Evolutionary conservation across 2,329 filamentous ascomycete genomes (phyloP).

Genomic region (Ophiostoma quercus): DNA sequence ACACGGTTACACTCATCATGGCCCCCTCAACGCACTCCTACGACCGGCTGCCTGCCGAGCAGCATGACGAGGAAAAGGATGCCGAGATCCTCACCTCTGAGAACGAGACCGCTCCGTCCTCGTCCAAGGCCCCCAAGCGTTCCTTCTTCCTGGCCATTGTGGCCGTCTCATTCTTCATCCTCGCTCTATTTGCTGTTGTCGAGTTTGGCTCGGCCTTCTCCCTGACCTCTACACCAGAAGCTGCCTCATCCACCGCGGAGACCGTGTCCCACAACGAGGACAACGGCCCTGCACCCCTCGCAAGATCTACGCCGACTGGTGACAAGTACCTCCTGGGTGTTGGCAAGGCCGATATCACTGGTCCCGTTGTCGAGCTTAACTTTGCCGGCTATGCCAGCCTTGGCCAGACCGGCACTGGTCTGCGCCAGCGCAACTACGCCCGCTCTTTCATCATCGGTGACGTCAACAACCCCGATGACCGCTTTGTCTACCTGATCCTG

Average conservation of each 20-base stretch:
- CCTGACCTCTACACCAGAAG: not conserved
- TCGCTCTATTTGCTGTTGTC: not conserved
- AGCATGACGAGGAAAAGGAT: constrained; percentile 12
- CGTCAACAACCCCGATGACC: constrained; percentile 57
- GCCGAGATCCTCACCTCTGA: too few relatives aligned
- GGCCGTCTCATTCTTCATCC: not conserved
- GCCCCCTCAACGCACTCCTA: not conserved
- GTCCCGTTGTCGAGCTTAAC: constrained; percentile 83
- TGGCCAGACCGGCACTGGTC: constrained; percentile 73
- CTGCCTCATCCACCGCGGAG: not conserved
- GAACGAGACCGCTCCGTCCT: not conserved
- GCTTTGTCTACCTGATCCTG: constrained; percentile 81
- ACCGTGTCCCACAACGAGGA: not conserved
- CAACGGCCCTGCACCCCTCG: constrained; percentile 19
- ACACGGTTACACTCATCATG: constrained; percentile 9
- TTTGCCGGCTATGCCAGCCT: constrained; percentile 88
- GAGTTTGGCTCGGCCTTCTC: constrained; percentile 2
- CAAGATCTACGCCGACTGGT: constrained; percentile 30
- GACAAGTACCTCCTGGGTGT: constrained; percentile 50
- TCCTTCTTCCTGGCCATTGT: not conserved
- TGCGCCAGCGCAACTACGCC: constrained; percentile 83
- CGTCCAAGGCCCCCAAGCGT: not conserved
- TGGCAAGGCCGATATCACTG: constrained; percentile 55
- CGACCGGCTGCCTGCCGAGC: constrained; percentile 6
- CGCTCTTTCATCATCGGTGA: constrained; percentile 83